Conservation (phyloP, 1,284 basidiomycete species). For the Porogramme epimiltina region DNA sequence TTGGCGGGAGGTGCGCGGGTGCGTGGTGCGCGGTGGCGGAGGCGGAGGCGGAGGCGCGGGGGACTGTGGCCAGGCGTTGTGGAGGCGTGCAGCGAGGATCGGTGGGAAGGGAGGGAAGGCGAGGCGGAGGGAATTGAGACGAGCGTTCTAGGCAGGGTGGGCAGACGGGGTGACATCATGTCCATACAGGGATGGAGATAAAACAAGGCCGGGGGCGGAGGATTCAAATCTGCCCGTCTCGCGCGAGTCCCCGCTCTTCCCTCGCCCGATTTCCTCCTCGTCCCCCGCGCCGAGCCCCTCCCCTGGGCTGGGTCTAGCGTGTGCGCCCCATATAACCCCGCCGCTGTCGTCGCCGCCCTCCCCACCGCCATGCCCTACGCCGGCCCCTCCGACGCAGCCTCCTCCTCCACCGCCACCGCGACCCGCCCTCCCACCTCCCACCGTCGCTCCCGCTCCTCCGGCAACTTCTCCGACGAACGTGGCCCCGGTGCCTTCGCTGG, state of each 20-base stretch:
- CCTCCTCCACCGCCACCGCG: slow-evolving; percentile 20
- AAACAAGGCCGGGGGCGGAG: slow-evolving; percentile 1
- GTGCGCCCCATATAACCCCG: slow-evolving; percentile 11
- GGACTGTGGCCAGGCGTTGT: no score
- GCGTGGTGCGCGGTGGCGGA: not conserved
- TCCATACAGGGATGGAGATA: slow-evolving; percentile 3
- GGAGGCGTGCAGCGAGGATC: not conserved
- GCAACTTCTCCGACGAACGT: slow-evolving; percentile 45
- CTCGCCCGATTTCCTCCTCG: not conserved
- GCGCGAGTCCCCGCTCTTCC: not conserved
- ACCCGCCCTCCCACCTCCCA: slow-evolving; percentile 21
- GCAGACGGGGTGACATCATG: slow-evolving; percentile 16
- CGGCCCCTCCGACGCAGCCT: slow-evolving; percentile 24
- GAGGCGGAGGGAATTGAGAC: not conserved
- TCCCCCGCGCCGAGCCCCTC: not conserved
- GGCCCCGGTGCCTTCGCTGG: slow-evolving; percentile 55
- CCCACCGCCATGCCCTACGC: slow-evolving; percentile 32
- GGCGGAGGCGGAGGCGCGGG: not conserved
- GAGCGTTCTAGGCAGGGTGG: not conserved
- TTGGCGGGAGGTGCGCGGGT: no score
- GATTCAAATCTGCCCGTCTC: not conserved
- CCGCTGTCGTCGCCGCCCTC: not conserved
- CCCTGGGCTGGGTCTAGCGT: not conserved
- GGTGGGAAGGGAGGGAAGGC: not conserved
- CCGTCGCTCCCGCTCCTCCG: slow-evolving; percentile 34